Evolutionary conservation across 169 alveolate genomes (phyloP), one percentile per base, ranked within the genome.

Genomic region (Eimeria praecox): DNA sequence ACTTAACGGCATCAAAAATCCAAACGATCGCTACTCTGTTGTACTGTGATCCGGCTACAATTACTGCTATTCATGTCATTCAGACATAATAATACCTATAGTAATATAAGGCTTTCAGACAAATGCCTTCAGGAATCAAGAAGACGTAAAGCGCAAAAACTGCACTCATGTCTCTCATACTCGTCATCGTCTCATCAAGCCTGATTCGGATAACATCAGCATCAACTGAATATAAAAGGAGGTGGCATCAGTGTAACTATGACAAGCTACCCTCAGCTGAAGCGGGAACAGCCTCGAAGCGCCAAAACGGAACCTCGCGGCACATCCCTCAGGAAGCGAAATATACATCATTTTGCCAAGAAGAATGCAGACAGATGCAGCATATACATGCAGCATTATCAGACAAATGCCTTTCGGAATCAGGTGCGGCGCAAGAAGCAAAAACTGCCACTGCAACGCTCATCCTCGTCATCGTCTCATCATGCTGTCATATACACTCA

Each of bases 191-290:
- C n/a, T 59, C 94, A 56, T 87, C 85, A 64, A 24, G 38, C 80
- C 83, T 0, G 8, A 30, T 2, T 20, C 20, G 8, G 2, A 38
- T 56, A 54, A 30, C 2, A 44, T 16, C 49, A 0, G 66, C 89
- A 38, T 20, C 5, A 0, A 14, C n/a, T 14, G 0, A 82, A 24
- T 16, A 40, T 10, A 83, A 27, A 3, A 52, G 1, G 1, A 83
- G 66, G 20, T 12, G 44, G 91, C 91, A 27, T 83, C 91, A 83
- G 91, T 83, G 91, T 83, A 83, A 83, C 91, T 83, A 83, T 83
- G 91, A 83, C 91, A 24, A 83, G 75, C 52, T 49, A 46, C 91
- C 73, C 91, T 83, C 91, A 83, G 49, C 46, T 49, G 24, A 2
- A 0, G 16, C 5, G 91, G 73, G 46, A 71, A 2, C 75, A 20